A percentile compares a stretch with the other conserved stretches of the same genome.
These are phyloP conservation scores for Chaetoscypha palmicola DNA, from an alignment of 2,329 filamentous ascomycete genomes.

Conservation along the genomic window DNA sequence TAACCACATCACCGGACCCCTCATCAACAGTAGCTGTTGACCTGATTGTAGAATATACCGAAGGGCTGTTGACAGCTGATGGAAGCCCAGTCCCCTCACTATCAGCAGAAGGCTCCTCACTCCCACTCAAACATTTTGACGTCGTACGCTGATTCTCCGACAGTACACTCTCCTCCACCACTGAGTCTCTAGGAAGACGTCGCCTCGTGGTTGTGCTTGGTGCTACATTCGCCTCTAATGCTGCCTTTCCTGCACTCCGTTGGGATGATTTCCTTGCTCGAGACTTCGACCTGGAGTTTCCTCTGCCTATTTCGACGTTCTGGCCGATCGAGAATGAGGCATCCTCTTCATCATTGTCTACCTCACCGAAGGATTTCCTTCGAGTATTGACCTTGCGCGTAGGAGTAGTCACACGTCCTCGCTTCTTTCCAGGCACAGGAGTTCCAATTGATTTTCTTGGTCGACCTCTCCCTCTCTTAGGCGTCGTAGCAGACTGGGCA, in stretches of 20 bases:
- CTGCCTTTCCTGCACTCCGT: conserved; percentile 6
- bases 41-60: conserved; percentile 19
- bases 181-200: neutral
- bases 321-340: conserved; percentile 20
- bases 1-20: conserved; percentile 18
- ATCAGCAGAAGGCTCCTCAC: neutral
- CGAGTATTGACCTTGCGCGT: conserved; percentile 17
- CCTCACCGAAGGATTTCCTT: conserved; percentile 23
- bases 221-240: neutral
- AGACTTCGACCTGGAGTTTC: conserved; percentile 25
- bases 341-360: conserved; percentile 24
- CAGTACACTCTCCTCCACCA: neutral
- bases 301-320: conserved; percentile 17
- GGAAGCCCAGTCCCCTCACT: conserved; percentile 5
- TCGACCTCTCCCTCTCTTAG: conserved; percentile 36
- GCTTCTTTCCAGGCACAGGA: conserved; percentile 31
- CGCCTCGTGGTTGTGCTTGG: neutral
- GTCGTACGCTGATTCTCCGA: neutral
- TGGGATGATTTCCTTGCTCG: conserved; percentile 21
- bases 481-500: conserved; percentile 28
- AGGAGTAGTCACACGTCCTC: conserved; percentile 21
- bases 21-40: conserved; percentile 15
- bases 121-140: conserved; percentile 2
- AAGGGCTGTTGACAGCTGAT: conserved; percentile 9
- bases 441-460: conserved; percentile 36